A percentile compares a stretch with the other conserved stretches of the same genome.
phyloP scores from a whole-genome alignment of 306 rosid genomes.

The Potentilla sterilis region DNA sequence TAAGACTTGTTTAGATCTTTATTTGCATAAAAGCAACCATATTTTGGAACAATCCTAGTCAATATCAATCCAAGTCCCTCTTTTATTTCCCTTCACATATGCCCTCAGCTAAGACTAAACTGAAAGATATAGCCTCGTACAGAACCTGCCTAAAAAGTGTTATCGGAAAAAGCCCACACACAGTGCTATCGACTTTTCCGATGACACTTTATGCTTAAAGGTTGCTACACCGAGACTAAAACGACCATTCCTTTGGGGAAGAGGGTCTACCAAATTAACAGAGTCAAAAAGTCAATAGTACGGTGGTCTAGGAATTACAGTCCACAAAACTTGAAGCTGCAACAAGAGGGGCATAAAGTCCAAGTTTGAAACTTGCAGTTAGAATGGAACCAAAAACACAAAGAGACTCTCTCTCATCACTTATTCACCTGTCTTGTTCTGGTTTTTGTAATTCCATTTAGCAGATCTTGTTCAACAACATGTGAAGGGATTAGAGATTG shows the following conservation, averaged over 20 bases:
- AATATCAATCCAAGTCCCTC: not conserved
- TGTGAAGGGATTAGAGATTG: slow-evolving; percentile 43
- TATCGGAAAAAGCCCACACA: not conserved
- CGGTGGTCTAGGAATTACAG: slow-evolving; percentile 41
- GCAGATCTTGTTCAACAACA: slow-evolving; percentile 69
- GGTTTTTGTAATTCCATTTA: slow-evolving; percentile 37
- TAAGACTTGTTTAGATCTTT: slow-evolving; percentile 25
- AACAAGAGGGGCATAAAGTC: slow-evolving; percentile 30
- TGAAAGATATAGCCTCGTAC: not conserved
- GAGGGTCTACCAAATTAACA: slow-evolving; percentile 19
- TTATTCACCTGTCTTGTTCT: slow-evolving; percentile 74
- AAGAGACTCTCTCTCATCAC: slow-evolving; percentile 26
- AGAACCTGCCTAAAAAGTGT: not conserved
- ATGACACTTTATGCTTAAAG: not conserved
- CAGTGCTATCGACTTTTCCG: not conserved
- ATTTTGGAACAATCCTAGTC: not conserved
- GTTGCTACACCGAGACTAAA: not conserved
- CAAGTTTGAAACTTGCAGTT: slow-evolving; percentile 47
- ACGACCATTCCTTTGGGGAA: not conserved
- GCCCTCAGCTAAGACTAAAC: not conserved
- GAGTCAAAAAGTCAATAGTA: slow-evolving; percentile 42
- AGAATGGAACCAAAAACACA: slow-evolving; percentile 32
- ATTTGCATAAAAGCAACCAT: slow-evolving; percentile 1
- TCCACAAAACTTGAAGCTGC: slow-evolving; percentile 39
- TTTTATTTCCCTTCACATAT: not conserved